Base-by-base conservation (phyloP, 2,329 filamentous ascomycete genomes). In the Ascochyta viciae-villosae region DNA sequence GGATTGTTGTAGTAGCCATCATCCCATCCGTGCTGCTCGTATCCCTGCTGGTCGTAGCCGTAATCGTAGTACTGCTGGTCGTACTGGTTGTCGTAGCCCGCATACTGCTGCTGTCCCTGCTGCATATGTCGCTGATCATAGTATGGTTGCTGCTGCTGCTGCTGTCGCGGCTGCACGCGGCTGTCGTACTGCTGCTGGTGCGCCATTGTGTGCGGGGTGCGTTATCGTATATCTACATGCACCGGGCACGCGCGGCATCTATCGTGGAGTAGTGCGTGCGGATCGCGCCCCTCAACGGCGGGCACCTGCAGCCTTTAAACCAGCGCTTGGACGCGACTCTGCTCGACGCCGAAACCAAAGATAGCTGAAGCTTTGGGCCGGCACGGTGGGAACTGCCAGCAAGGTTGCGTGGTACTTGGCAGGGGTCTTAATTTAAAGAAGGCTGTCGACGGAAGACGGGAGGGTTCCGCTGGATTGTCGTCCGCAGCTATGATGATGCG, bases 111-210 rank as follows among this genome's bases (percentile, higher is more conserved):
- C 42, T 65, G 37, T n/a, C 46, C 50, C 46, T 41, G 19, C 19
- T 19, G 19, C 19, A 19, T 19, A 19, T 19, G 19, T 19, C 19
- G 19, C 3, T 19, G 55, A 13, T 45, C 50, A 16, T 54, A 50
- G 13, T 53, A 43, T 35, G 50, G 37, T 22, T 52, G 60, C 55
- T 74, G 69, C 40, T 72, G 72, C 33, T 72, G 72, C 42, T 71
- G 68, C 47, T 66, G 67, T 50, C 67, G 74, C 53, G 68, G 65
- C 53, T 72, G 74, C 45, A 71, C 63, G 57, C 75, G 74, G 27
- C 67, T 61, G 51, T 68, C 65, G 60, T 74, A 65, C 47, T 72
- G 72, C 60, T 77, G 73, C 59, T 76, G 74, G 64, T 78, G 76
- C 23, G 76, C 76, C 76, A 78, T 78, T 54, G 55, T 58, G 64